Evolutionary conservation across 2,329 filamentous ascomycete species (phyloP), one percentile per base, ranked within the genome.

Genomic region (Ophiocordyceps polyrhachis-furcata): DNA sequence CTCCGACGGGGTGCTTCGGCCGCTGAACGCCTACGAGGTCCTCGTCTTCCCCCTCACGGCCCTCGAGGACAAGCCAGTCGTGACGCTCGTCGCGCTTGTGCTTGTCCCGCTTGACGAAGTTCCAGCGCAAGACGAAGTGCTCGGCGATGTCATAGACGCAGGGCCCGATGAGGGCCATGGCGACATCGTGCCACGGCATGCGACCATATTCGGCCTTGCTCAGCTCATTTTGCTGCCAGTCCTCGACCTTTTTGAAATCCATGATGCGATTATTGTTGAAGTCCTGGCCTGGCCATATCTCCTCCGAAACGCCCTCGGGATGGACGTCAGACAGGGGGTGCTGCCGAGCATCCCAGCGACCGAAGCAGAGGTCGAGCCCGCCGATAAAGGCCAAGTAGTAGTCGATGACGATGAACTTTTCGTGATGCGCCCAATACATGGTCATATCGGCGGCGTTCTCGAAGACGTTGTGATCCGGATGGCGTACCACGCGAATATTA

Each of bases 181-280:
- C 73, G 3, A 95, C 87, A 58, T 98, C 91, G 57, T 96, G 88
- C 91, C 91, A 98, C 0, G 89, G 89, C 91, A 98, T 96, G 28
- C 91, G 81, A 8, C 88, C 88, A 54, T 81, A 93, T 43, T 94
- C 85, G 3, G 82, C 79, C 63, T 96, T 96, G 60, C 79, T 86
- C 15, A 96, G 68, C 58, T 94, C 86, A 52, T 98, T 96, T 43
- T 81, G 76, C 61, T 91, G 86, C 89, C 89, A 96, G 56, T 95
- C 81, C 28, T 83, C 62, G 1, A 96, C 91, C 29, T 81, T 82
- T 53, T 95, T 73, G 59, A 96, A 98, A 56, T 98, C 91, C 81
- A 93, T 83, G 53, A 96, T 80, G 35, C 89, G 78, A 59, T 94
- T 95, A 62, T 96, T 96, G 62, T 96, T 96, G 68, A 93, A 96